Evolutionary conservation across 495 filamentous ascomycete genomes (phyloP), one percentile per base, ranked within the genome.

Genomic region (Trichoderma orchidacearum): DNA sequence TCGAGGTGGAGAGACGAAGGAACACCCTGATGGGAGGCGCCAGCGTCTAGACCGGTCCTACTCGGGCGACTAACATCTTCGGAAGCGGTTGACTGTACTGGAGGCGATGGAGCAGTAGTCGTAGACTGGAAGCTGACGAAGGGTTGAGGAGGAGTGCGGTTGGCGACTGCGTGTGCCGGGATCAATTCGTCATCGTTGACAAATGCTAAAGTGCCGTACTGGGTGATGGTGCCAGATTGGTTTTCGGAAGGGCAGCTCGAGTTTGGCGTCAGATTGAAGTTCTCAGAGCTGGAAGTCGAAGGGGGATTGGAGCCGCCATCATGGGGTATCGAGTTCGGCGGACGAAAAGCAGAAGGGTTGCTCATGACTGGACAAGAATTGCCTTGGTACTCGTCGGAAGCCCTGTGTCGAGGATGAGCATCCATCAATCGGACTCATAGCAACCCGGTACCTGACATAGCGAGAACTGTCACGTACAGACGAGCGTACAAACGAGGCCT

Each of bases 1-100:
- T 67, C 65, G 28, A 74, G 61, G 30, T 62, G 60, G 15, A 73
- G 57, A 34, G 64, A 48, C 6, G 18, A 25, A 48, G 18, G 9
- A 23, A 13, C 41, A 48, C 27, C 41, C 8, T 27, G 18, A 25
- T 7, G 15, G 27, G 18, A 48, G 41, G 21, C 41, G 8, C 41
- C 41, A 48, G 41, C 4, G 11, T 48, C 41, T 48, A 48, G 21
- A 25, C 21, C 7, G 7, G 21, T 8, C n/a, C 41, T 48, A 23
- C 21, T 23, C 12, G 3, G 41, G 11, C 21, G 21, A 17, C 41
- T 9, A 7, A 13, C 41, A 48, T 48, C 41, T 48, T 48, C 41
- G 27, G 15, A 48, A 2, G 21, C 21, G 27, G 23, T 13, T 13
- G 41, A 48, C 21, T 48, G 41, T 2, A 48, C 15, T 25, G 41